Evolutionary conservation across 768 basidiomycete genomes (phyloP).

Genomic region (Termitomyces sp.): DNA sequence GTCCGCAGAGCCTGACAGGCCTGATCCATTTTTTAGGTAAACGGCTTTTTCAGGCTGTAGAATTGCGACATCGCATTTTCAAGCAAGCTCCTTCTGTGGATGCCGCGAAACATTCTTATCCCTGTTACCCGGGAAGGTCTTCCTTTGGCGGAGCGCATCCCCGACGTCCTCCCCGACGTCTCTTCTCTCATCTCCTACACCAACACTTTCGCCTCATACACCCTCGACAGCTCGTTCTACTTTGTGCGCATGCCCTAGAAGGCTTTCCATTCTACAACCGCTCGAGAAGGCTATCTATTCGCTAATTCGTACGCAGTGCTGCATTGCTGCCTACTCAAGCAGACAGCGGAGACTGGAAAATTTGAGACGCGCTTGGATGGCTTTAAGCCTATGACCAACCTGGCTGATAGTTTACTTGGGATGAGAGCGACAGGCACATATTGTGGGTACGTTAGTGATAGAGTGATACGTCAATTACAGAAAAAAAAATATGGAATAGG

Average conservation of each 20-base stretch:
- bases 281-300: conserved; percentile 20
- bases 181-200: conserved; percentile 18
- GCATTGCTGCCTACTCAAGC: conserved; percentile 32
- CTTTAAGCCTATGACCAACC: conserved; percentile 22
- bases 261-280: conserved; percentile 25
- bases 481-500: not conserved
- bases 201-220: conserved; percentile 22
- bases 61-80: too few species aligned
- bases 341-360: conserved; percentile 29
- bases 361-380: conserved; percentile 28
- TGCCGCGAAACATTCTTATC: too few species aligned
- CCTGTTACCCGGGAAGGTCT: too few species aligned
- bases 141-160: conserved; percentile 24
- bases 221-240: conserved; percentile 28
- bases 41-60: too few species aligned
- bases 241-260: conserved; percentile 34
- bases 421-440: not conserved
- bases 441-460: conserved; percentile 5
- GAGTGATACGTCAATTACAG: not conserved
- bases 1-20: too few species aligned
- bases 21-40: too few species aligned
- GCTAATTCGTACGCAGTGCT: conserved; percentile 29
- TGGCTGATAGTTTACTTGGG: conserved; percentile 22
- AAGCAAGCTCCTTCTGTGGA: too few species aligned
- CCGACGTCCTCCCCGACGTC: conserved; percentile 22